Evolutionary conservation across 345 rosid species (phyloP).

Genomic region (Camelina hispida): DNA sequence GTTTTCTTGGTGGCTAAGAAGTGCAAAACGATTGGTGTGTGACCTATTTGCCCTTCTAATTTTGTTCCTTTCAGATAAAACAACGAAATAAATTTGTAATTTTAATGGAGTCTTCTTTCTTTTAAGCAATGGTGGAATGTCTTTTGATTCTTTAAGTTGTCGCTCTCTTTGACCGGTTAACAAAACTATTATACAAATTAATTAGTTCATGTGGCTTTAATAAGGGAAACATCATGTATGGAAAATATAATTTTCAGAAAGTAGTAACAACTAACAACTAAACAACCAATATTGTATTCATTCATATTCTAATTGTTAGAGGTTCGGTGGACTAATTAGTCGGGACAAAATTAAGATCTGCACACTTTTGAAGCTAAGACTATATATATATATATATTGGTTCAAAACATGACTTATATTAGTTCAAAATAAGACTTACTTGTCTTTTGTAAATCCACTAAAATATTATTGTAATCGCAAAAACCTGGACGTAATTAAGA

Average conservation of each 20-base stretch:
- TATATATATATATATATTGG: not conserved
- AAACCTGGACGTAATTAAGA: not conserved
- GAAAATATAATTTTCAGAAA: slow-evolving; percentile 1
- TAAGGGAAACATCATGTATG: not conserved
- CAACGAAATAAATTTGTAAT: slow-evolving; percentile 3
- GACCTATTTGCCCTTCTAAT: slow-evolving; percentile 26
- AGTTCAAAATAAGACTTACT: not conserved
- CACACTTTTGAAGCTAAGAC: not conserved
- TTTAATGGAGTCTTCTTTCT: slow-evolving; percentile 21
- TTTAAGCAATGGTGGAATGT: slow-evolving; percentile 30
- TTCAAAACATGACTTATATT: not conserved
- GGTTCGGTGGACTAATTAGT: not conserved
- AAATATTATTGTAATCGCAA: not conserved
- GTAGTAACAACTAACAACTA: slow-evolving; percentile 6
- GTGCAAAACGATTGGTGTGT: slow-evolving; percentile 41
- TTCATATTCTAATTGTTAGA: slow-evolving; percentile 1
- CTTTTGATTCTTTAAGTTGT: slow-evolving; percentile 36
- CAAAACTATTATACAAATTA: slow-evolving; percentile 2
- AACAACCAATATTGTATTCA: not conserved
- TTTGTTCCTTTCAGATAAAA: slow-evolving; percentile 5
- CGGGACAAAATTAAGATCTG: slow-evolving; percentile 3
- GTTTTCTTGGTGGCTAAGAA: slow-evolving; percentile 47
- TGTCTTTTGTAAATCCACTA: not conserved
- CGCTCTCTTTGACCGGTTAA: slow-evolving; percentile 44
- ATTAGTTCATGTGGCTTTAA: slow-evolving; percentile 22